Percentiles rank a stretch among this genome's conserved stretches.
phyloP scores from a whole-genome alignment of 192 early-diverging fungal genomes.

The Nowakowskiella sp. region DNA sequence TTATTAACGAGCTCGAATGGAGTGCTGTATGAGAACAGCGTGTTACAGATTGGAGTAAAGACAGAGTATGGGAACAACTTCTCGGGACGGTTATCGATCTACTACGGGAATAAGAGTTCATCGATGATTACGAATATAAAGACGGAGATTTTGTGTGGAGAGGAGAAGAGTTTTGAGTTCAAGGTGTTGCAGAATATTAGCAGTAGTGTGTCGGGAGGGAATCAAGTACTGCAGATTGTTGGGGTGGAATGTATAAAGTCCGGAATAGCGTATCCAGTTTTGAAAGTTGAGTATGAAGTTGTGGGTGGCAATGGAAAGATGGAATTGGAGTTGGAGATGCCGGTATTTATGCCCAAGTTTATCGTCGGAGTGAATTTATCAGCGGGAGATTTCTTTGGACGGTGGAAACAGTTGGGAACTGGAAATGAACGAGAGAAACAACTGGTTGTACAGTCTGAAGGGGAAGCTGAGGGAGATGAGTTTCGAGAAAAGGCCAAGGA shows the following conservation, averaged over 20 bases:
- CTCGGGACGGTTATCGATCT: constrained; percentile 77
- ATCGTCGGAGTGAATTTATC: constrained; percentile 71
- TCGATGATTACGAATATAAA: constrained; percentile 54
- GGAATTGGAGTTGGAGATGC: constrained; percentile 60
- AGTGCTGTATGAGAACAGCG: constrained; percentile 82
- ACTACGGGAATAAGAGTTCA: constrained; percentile 81
- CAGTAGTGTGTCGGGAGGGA: constrained; percentile 52
- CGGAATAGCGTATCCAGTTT: constrained; percentile 40
- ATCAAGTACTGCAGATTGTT: constrained; percentile 76
- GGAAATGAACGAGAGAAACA: constrained; percentile 77
- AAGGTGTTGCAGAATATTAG: constrained; percentile 52
- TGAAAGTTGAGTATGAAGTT: constrained; percentile 66
- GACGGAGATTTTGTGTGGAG: constrained; percentile 44
- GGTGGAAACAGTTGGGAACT: constrained; percentile 97
- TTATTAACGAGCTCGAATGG: constrained; percentile 72
- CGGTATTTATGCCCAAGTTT: constrained; percentile 79
- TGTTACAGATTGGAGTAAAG: constrained; percentile 85
- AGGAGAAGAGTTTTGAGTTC: constrained; percentile 40
- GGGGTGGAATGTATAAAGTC: constrained; percentile 32
- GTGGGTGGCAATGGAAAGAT: constrained; percentile 15
- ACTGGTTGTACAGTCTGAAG: constrained; percentile 52
- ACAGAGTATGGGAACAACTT: constrained; percentile 85
- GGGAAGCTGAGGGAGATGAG: constrained; percentile 29
- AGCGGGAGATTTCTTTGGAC: constrained; percentile 70
- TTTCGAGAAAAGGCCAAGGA: constrained; percentile 43